Evolutionary conservation across 2,329 filamentous ascomycete genomes (phyloP).

Genomic region (Exophiala phaeomuriformis): DNA sequence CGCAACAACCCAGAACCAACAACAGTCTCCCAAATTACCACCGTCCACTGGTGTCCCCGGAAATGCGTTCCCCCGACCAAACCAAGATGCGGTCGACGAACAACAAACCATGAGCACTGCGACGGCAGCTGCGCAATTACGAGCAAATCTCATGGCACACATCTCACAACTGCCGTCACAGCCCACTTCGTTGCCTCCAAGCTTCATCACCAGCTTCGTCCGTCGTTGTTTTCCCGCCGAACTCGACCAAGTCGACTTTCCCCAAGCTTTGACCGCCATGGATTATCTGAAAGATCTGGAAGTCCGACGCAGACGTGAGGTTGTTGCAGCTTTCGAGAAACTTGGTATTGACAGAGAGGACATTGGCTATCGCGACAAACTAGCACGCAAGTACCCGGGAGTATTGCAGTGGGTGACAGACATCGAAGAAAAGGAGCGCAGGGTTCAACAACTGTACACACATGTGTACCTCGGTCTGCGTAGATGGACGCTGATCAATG

Average conservation of each 20-base stretch:
- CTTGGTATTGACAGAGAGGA: slow-evolving; percentile 47
- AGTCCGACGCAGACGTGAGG: slow-evolving; percentile 51
- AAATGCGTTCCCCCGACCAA: slow-evolving; percentile 28
- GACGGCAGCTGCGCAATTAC: slow-evolving; percentile 37
- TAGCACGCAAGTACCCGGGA: slow-evolving; percentile 47
- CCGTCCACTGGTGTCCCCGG: slow-evolving; percentile 33
- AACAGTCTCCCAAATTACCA: slow-evolving; percentile 28
- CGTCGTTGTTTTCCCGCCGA: slow-evolving; percentile 52
- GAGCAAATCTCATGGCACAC: slow-evolving; percentile 41
- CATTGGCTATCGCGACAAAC: slow-evolving; percentile 42
- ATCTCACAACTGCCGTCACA: slow-evolving; percentile 53
- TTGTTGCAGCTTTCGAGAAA: slow-evolving; percentile 50
- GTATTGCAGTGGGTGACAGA: slow-evolving; percentile 50
- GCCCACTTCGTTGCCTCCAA: slow-evolving; percentile 54
- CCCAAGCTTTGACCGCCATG: slow-evolving; percentile 57
- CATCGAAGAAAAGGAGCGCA: slow-evolving; percentile 46
- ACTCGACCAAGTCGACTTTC: slow-evolving; percentile 55
- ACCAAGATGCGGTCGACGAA: slow-evolving; percentile 20
- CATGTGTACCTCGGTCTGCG: slow-evolving; percentile 56
- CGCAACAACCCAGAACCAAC: slow-evolving; percentile 45
- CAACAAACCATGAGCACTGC: slow-evolving; percentile 24
- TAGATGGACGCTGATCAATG: slow-evolving; percentile 60
- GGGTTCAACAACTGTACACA: slow-evolving; percentile 51
- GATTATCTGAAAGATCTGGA: slow-evolving; percentile 61
- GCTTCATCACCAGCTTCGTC: slow-evolving; percentile 57